phyloP scores from a whole-genome alignment of 2,329 filamentous ascomycete genomes.

The Exophiala oligosperma region DNA sequence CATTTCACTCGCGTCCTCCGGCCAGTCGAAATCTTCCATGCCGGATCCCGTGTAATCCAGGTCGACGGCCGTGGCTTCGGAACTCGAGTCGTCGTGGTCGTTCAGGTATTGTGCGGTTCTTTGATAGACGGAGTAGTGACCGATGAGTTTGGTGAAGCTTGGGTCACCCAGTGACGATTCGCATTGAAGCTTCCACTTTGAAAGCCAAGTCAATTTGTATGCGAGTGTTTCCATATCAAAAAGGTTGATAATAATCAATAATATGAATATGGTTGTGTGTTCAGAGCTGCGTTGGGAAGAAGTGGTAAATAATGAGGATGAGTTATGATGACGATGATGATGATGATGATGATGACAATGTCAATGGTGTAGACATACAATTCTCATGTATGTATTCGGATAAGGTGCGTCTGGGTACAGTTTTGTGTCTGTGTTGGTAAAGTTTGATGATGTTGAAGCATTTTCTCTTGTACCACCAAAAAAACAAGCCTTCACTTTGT shows the following conservation, averaged over 20 bases:
- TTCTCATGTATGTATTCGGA: too few relatives aligned
- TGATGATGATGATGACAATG: too few relatives aligned
- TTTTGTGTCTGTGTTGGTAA: too few relatives aligned
- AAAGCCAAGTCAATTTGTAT: conserved; percentile 9
- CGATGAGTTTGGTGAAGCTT: conserved; percentile 12
- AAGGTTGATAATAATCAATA: neutral
- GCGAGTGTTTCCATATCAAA: conserved; percentile 7
- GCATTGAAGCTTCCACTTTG: conserved; percentile 13
- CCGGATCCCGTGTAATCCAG: neutral
- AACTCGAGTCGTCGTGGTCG: neutral
- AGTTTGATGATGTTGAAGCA: too few relatives aligned
- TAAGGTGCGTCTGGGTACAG: too few relatives aligned
- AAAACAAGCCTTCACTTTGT: too few relatives aligned
- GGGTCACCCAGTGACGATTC: conserved; percentile 13
- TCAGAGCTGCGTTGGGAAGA: too few relatives aligned
- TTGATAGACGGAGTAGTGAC: conserved; percentile 11
- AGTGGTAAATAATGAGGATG: too few relatives aligned
- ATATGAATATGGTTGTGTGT: too few relatives aligned
- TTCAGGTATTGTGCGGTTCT: conserved; percentile 7
- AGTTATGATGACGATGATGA: too few relatives aligned
- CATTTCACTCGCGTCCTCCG: neutral
- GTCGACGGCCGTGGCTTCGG: neutral
- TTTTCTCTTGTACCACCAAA: too few relatives aligned
- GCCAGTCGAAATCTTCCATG: conserved; percentile 12
- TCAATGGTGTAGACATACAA: too few relatives aligned